Evolutionary conservation across 495 filamentous ascomycete species (phyloP), one percentile per base, ranked within the genome.

Genomic region (Penicillium herquei): DNA sequence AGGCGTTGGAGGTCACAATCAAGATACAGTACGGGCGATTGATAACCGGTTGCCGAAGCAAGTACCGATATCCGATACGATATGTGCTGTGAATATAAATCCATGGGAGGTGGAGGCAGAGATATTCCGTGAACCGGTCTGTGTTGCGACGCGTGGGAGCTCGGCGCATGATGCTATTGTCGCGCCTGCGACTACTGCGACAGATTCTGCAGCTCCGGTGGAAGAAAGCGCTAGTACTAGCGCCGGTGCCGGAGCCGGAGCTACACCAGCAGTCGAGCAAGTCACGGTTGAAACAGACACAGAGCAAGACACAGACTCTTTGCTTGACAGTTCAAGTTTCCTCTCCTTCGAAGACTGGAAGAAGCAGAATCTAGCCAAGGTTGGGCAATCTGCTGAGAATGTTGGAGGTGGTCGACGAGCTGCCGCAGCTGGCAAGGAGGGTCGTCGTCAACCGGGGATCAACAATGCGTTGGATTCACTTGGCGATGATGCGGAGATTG

Each of bases 321-420:
- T 88, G 14, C 81, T 96, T 7, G 88, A 92, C 61, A 87, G 88
- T 37, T 86, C 85, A 31, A 86, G 90, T 32, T 98, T 98, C 66
- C 87, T 98, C 49, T 97, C 94, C 0, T 98, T 98, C 62, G 94
- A 97, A 65, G 93, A 98, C 59, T 98, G 94, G 94, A 97, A 95
- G 74, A 90, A 89, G 64, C 89, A 92, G 77, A 96, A 96, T 70
- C 76, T 97, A 11, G 90, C 85, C 34, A 90, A 90, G 64, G 87
- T 83, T 4, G 94, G 91, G 3, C 92, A 95, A 64, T 92, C 92
- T 17, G 84, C 83, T 8, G 85, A 94, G 52, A 82, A 87, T 59
- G 79, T 91, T 30, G 87, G 84, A 31, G 68, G 70, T 12, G 67
- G 62, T 41, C 59, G 73, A 50, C 70, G 66, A 1, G 61, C 61